Base-by-base conservation (phyloP, 495 filamentous ascomycete species). In the Viridothelium virens region DNA sequence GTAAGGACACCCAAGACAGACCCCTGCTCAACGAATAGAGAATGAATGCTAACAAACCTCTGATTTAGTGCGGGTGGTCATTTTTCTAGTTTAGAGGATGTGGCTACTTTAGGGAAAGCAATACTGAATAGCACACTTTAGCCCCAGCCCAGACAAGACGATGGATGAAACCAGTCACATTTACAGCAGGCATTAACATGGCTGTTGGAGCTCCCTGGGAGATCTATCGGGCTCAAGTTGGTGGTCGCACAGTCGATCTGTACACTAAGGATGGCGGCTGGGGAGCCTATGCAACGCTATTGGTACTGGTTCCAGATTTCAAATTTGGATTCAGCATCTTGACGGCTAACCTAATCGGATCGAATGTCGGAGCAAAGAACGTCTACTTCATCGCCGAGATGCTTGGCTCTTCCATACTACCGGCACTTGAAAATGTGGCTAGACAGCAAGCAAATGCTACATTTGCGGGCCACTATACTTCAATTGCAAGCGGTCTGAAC, bases 391-490 rank as follows among this genome's bases (percentile, higher is more conserved):
- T 78, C 41, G 25, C 31, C 31, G 31, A 59, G 5, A 63, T 70
- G 12, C 68, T 78, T 63, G 66, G 67, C 16, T 62, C 71, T 2
- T 63, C 78, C 0, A 18, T 84, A 0, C 31, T 59, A 33, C 77
- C 83, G 0, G 79, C 78, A 2, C 69, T 85, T 2, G 80, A 84
- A 62, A 71, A 69, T 0, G 73, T 76, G 0, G 80, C 82, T 5
- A 65, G 79, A 7, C 70, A 74, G 25, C 77, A 85, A 68, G 80
- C 83, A 1, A 68, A 72, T 0, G 68, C 66, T 0, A 74, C 67
- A 1, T 86, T 77, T 68, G 73, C 72, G 9, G 83, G 83, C 0
- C 70, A 66, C 2, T 84, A 83, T 72, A 67, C 33, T 18, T 25
- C 25, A 25, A 25, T 25, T 25, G 64, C 66, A 34, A 46, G 16